A percentile compares a stretch with the other conserved stretches of the same genome.
These are phyloP conservation scores for Backusella macrospora DNA, from an alignment of 192 early-diverging fungal genomes.

Conservation along the genomic window DNA sequence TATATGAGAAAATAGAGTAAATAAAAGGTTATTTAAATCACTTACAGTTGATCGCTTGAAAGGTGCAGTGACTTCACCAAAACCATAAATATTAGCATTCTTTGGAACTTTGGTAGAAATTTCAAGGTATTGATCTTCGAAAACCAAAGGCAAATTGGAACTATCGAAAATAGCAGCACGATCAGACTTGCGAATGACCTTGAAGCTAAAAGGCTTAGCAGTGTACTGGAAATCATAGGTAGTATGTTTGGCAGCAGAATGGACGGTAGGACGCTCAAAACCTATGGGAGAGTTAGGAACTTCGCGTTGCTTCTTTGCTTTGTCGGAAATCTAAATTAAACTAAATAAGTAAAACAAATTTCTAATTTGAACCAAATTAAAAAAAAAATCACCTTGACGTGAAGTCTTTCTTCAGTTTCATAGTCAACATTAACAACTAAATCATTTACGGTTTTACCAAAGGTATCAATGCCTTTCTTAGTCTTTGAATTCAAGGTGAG, in stretches of 20 bases:
- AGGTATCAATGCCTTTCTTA: slow-evolving; percentile 34
- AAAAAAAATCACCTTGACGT: slow-evolving; percentile 47
- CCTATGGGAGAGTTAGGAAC: slow-evolving; percentile 33
- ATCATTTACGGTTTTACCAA: slow-evolving; percentile 47
- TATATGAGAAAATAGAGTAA: too few species aligned
- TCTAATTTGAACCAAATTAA: not conserved
- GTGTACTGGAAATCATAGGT: slow-evolving; percentile 32
- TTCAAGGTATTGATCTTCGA: slow-evolving; percentile 69
- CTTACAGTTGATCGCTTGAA: slow-evolving; percentile 53
- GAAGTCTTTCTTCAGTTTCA: slow-evolving; percentile 55
- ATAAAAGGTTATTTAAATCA: not conserved
- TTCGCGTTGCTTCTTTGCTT: slow-evolving; percentile 11
- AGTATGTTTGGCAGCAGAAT: slow-evolving; percentile 10
- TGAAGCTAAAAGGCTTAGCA: slow-evolving; percentile 47
- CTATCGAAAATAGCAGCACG: slow-evolving; percentile 48
- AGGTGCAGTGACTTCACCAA: slow-evolving; percentile 62
- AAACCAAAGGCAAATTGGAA: slow-evolving; percentile 50
- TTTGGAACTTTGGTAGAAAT: slow-evolving; percentile 55
- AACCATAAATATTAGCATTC: slow-evolving; percentile 67
- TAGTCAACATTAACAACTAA: slow-evolving; percentile 52
- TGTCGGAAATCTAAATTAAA: slow-evolving; percentile 24
- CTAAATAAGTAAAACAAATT: not conserved
- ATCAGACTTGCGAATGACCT: slow-evolving; percentile 41
- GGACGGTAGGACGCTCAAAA: slow-evolving; percentile 20
- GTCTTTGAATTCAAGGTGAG: slow-evolving; percentile 6